phyloP scores from a whole-genome alignment of 306 rosid genomes.

The Hippophae tibetana region DNA sequence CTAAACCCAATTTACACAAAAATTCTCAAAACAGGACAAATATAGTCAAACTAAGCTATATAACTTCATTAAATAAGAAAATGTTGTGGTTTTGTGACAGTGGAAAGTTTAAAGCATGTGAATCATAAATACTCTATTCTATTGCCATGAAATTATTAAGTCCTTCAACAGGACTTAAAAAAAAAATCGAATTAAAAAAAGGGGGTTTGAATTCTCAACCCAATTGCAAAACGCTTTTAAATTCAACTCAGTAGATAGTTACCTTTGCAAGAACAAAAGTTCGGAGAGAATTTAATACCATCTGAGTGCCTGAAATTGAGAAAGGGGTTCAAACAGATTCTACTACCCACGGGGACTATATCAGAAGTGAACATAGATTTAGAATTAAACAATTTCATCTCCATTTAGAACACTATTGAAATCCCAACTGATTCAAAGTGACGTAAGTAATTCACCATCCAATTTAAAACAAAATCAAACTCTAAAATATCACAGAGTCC shows the following conservation, averaged over 20 bases:
- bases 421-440: conserved; percentile 18
- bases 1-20: neutral
- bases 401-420: conserved; percentile 37
- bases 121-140: neutral
- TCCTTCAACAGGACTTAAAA: neutral
- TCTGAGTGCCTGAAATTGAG: conserved; percentile 23
- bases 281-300: conserved; percentile 32
- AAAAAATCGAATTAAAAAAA: neutral
- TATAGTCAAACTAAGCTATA: neutral
- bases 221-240: neutral
- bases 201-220: neutral
- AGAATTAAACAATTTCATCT: conserved; percentile 40
- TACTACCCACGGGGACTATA: conserved; percentile 24
- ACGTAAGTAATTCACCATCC: conserved; percentile 14
- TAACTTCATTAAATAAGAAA: neutral
- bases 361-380: conserved; percentile 40
- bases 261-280: conserved; percentile 51
- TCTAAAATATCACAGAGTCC: conserved; percentile 4
- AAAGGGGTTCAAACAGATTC: conserved; percentile 24
- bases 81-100: neutral
- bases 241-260: neutral
- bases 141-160: neutral
- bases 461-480: conserved; percentile 6
- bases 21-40: neutral
- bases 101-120: neutral